These are phyloP conservation scores for Verticillium alfalfae DNA, from an alignment of 2,329 filamentous ascomycete species.

Conservation along the genomic window DNA sequence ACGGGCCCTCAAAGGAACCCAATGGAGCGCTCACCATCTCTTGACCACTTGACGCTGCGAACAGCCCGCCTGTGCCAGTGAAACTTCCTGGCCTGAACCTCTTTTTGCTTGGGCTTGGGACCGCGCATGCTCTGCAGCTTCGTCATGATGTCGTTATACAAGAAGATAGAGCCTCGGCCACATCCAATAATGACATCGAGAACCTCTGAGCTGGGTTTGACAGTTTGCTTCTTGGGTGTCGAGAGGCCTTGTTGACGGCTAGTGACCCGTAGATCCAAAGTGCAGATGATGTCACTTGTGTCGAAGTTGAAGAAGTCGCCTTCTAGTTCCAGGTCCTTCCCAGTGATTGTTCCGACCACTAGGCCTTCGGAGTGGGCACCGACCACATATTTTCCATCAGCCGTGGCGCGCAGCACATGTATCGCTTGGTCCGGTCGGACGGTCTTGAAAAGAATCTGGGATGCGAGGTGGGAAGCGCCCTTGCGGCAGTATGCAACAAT, in stretches of 20 bases:
- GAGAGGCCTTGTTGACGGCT: slow-evolving; percentile 16
- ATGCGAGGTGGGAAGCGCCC: slow-evolving; percentile 17
- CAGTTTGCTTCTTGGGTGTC: slow-evolving; percentile 16
- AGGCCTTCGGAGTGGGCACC: slow-evolving; percentile 37
- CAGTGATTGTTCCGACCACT: slow-evolving; percentile 50
- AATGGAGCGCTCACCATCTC: slow-evolving; percentile 59
- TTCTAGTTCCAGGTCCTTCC: slow-evolving; percentile 31
- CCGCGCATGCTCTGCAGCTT: slow-evolving; percentile 42
- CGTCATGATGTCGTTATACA: slow-evolving; percentile 71
- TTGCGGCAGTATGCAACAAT: slow-evolving; percentile 41
- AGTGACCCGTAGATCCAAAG: slow-evolving; percentile 55
- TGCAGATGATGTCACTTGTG: slow-evolving; percentile 58
- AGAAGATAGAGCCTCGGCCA: slow-evolving; percentile 67
- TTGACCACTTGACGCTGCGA: slow-evolving; percentile 82
- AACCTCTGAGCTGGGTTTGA: slow-evolving; percentile 20
- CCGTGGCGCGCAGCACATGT: slow-evolving; percentile 40
- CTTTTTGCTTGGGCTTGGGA: slow-evolving; percentile 35
- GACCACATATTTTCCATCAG: slow-evolving; percentile 51
- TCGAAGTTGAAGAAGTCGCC: slow-evolving; percentile 57
- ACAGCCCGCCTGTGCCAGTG: slow-evolving; percentile 92
- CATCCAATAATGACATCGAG: slow-evolving; percentile 78
- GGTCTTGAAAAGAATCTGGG: slow-evolving; percentile 29
- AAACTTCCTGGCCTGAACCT: slow-evolving; percentile 57
- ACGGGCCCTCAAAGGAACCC: too few species aligned
- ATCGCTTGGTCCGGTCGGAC: slow-evolving; percentile 27